Base-by-base conservation (phyloP, 2,329 filamentous ascomycete genomes). In the Moelleriella libera region DNA sequence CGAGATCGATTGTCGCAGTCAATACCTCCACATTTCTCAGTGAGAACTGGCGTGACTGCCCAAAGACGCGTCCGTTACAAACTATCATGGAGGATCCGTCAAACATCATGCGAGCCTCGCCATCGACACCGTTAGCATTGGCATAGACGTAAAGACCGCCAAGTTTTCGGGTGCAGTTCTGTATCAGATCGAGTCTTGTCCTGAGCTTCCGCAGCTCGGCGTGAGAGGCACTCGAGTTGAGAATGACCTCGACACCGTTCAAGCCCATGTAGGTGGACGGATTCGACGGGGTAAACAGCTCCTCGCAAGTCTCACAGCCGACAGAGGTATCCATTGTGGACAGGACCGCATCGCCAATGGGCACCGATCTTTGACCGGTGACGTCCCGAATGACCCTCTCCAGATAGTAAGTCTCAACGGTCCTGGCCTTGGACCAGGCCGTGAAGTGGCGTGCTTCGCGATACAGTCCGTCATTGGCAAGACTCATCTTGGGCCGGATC, bases 201-300 rank as follows among this genome's bases (percentile, higher is more conserved):
- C 82, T 67, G 2, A 88, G 70, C 59, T 88, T 88, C 10, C 76
- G 70, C 14, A 63, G 51, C 14, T 54, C 55, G 56, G 80, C 78
- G 59, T 90, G 85, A 10, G 72, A 79, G 6, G 80, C 84, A 47
- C 73, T 80, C 3, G 72, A 78, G 61, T 89, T 89, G 7, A 77
- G 76, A 52, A 85, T 74, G 49, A 87, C 79, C 57, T 86, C 85
- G 7, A 79, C 76, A 4, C 85, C 85, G 56, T 80, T 72, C 5
- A 47, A 29, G 32, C 41, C 42, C 42, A 47, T 47, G 41, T 47
- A 47, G 5, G 43, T 44, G 5, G 43, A 39, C 12, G 43, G 30
- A 31, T 45, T 45, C 29, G 31, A 45, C 30, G 43, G 43, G n/a
- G n/a, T n/a, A n/a, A n/a, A n/a, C n/a, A n/a, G n/a, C n/a, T n/a